Evolutionary conservation across 306 rosid species (phyloP).

Genomic region (Pyrus communis): DNA sequence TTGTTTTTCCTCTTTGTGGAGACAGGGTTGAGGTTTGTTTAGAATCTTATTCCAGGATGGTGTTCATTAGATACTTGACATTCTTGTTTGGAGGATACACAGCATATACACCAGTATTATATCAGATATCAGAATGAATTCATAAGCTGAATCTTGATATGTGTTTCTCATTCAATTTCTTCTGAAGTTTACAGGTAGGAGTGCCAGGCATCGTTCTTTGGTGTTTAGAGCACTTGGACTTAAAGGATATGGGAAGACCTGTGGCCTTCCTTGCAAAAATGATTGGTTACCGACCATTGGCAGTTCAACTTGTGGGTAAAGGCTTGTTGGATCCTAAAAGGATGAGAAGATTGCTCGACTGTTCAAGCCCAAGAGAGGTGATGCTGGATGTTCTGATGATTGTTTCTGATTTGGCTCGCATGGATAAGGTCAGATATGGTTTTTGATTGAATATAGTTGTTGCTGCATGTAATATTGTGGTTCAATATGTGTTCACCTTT

Average conservation of each 20-base stretch:
- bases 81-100: not conserved
- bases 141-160: not conserved
- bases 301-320: slow-evolving; percentile 71
- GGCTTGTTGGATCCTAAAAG: slow-evolving; percentile 70
- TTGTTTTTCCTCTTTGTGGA: not conserved
- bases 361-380: slow-evolving; percentile 67
- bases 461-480: not conserved
- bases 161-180: slow-evolving; percentile 23
- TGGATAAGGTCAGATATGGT: slow-evolving; percentile 72
- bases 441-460: slow-evolving; percentile 11
- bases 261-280: slow-evolving; percentile 94
- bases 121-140: not conserved
- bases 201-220: slow-evolving; percentile 60
- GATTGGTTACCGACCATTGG: slow-evolving; percentile 70
- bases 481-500: not conserved
- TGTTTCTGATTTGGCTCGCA: slow-evolving; percentile 92
- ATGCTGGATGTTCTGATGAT: slow-evolving; percentile 74
- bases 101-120: not conserved
- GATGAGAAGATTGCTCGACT: slow-evolving; percentile 67
- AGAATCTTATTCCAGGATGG: not conserved
- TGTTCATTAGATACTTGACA: not conserved
- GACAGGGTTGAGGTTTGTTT: not conserved
- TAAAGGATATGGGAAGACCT: slow-evolving; percentile 65
- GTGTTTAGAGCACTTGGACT: slow-evolving; percentile 66
- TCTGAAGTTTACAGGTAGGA: slow-evolving; percentile 63